Evolutionary conservation across 345 rosid genomes (phyloP).

Genomic region (Gossypium herbaceum): DNA sequence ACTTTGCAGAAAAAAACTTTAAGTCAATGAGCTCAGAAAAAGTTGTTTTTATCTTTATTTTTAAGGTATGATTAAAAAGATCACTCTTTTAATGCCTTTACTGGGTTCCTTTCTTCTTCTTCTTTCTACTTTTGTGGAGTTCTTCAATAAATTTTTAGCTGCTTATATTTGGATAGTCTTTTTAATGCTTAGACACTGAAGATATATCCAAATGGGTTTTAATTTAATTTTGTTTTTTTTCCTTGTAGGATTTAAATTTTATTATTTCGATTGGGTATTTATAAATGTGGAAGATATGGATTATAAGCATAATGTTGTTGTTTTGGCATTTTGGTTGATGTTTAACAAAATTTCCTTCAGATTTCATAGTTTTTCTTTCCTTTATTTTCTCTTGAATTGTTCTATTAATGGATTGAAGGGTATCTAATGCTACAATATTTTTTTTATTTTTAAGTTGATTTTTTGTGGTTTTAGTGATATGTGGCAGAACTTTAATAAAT

Average conservation of each 20-base stretch:
- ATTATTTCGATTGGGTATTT: not conserved
- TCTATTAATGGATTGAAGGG: not conserved
- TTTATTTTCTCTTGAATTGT: not conserved
- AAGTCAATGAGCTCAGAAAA: slow-evolving; percentile 13
- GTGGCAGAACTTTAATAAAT: not conserved
- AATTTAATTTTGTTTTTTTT: not conserved
- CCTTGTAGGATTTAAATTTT: not conserved
- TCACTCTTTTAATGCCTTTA: not conserved
- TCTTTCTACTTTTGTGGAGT: not conserved
- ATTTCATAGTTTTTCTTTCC: not conserved
- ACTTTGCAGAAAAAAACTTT: slow-evolving; percentile 21
- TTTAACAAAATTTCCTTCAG: not conserved
- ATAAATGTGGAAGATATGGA: not conserved
- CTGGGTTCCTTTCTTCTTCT: slow-evolving; percentile 2
- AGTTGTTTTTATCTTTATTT: slow-evolving; percentile 3
- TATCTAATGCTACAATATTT: not conserved
- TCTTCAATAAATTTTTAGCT: not conserved
- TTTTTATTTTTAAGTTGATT: not conserved
- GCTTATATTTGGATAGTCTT: not conserved
- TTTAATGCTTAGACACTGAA: not conserved
- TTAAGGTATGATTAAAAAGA: not conserved
- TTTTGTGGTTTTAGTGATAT: not conserved
- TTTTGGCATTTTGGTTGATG: not conserved
- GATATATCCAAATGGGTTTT: not conserved
- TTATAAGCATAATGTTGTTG: not conserved